A percentile compares a stretch with the other conserved stretches of the same genome.
Conservation (phyloP, 2,329 filamentous ascomycete genomes). For the Aureobasidium sp. region DNA sequence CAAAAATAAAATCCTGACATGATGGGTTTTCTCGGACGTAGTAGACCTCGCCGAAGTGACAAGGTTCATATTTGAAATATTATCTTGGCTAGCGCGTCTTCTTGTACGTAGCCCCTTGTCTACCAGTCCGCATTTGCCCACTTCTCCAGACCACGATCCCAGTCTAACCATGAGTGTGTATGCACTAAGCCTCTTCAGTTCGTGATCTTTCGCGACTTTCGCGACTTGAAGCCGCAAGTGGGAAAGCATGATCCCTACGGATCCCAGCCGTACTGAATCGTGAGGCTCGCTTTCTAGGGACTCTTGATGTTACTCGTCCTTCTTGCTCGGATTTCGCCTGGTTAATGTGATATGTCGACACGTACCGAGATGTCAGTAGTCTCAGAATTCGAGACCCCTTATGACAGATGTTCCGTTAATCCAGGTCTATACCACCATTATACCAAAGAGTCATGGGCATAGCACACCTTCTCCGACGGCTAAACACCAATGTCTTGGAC, state of each 20-base stretch:
- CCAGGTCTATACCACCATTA: not conserved
- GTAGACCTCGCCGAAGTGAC: not conserved
- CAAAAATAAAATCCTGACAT: not conserved
- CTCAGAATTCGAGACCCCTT: not conserved
- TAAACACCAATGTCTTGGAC: not conserved
- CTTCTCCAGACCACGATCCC: constrained; percentile 1
- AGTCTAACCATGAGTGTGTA: not conserved
- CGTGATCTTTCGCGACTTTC: not conserved
- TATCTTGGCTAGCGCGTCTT: constrained; percentile 1
- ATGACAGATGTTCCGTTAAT: not conserved
- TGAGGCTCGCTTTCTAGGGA: not conserved
- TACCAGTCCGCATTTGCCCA: constrained; percentile 2
- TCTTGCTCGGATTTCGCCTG: constrained; percentile 2
- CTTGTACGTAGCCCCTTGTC: not conserved
- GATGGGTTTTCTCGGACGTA: constrained; percentile 1
- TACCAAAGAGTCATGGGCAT: not conserved
- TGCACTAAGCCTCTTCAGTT: not conserved
- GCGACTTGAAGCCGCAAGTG: not conserved
- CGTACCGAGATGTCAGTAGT: not conserved
- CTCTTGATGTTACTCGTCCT: not conserved
- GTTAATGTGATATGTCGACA: not conserved
- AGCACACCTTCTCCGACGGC: not conserved
- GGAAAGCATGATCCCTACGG: constrained; percentile 3
- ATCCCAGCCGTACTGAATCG: constrained; percentile 7
- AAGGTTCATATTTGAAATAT: constrained; percentile 11